Percentiles rank a stretch among this genome's conserved stretches.
phyloP scores from a whole-genome alignment of 1,284 basidiomycete species.

The Microbotryum scabiosae region DNA sequence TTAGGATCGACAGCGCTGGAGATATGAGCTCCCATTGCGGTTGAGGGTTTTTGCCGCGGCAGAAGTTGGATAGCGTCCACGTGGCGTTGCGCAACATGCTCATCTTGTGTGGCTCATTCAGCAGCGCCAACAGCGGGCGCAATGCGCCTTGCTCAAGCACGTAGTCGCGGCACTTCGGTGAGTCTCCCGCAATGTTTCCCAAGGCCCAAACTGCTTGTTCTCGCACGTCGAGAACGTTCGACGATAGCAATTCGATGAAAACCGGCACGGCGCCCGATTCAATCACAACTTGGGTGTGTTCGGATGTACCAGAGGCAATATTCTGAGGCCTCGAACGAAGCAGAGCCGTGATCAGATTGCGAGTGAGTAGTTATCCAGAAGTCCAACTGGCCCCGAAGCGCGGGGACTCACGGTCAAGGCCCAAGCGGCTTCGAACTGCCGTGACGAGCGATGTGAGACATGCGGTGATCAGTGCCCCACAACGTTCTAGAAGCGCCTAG shows the following conservation, averaged over 20 bases:
- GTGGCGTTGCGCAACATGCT: constrained; percentile 97
- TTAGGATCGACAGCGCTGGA: constrained; percentile 88
- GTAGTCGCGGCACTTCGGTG: constrained; percentile 85
- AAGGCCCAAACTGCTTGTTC: constrained; percentile 97
- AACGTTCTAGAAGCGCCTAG: constrained; percentile 10
- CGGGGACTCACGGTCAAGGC: constrained; percentile 58
- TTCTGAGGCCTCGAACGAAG: constrained; percentile 45
- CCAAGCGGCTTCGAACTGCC: constrained; percentile 97
- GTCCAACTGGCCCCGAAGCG: too few relatives aligned
- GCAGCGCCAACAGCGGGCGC: constrained; percentile 45
- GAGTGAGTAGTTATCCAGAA: too few relatives aligned
- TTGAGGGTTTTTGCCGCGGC: constrained; percentile 89
- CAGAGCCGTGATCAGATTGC: too few relatives aligned
- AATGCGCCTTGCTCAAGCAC: constrained; percentile 51
- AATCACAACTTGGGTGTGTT: constrained; percentile 98
- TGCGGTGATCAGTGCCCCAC: constrained; percentile 8
- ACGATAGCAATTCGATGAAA: constrained; percentile 82
- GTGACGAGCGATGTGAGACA: neutral
- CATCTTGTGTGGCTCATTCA: constrained; percentile 66
- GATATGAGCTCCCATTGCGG: constrained; percentile 94
- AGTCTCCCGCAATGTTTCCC: constrained; percentile 93
- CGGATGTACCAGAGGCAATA: constrained; percentile 97
- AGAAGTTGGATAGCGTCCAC: constrained; percentile 97
- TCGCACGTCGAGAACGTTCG: constrained; percentile 71
- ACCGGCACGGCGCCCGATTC: constrained; percentile 89